Percentiles rank a stretch among this genome's conserved stretches.
phyloP scores from a whole-genome alignment of 805 yeast species.

The Starmerella bombi region DNA sequence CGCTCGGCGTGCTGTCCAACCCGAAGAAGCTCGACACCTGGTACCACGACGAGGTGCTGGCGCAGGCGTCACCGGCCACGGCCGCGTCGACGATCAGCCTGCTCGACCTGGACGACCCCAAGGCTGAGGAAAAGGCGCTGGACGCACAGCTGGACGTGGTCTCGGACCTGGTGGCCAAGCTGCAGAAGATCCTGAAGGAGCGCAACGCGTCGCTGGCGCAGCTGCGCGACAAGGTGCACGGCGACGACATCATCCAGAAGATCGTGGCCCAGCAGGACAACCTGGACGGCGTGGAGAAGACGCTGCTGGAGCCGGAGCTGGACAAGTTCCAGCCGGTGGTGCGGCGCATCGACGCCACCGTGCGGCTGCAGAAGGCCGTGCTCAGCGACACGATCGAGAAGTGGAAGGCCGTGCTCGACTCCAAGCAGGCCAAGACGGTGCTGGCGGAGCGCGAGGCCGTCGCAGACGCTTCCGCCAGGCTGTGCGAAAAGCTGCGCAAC shows the following conservation, averaged over 20 bases:
- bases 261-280: conserved; percentile 45
- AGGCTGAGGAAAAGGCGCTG: conserved; percentile 15
- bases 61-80: neutral
- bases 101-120: conserved; percentile 2
- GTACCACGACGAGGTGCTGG: conserved; percentile 3
- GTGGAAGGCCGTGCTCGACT: conserved; percentile 37
- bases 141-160: conserved; percentile 35
- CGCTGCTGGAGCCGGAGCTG: conserved; percentile 55
- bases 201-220: conserved; percentile 47
- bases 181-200: conserved; percentile 51
- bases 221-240: conserved; percentile 55
- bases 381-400: conserved; percentile 35
- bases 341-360: conserved; percentile 51
- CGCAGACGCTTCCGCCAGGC: conserved; percentile 27
- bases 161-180: conserved; percentile 45
- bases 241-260: conserved; percentile 72
- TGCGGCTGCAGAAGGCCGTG: conserved; percentile 48
- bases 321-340: conserved; percentile 61
- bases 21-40: conserved; percentile 29
- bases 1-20: conserved; percentile 33
- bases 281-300: conserved; percentile 43
- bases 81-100: neutral
- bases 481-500: conserved; percentile 33
- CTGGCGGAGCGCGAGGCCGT: conserved; percentile 29
- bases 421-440: conserved; percentile 33